Evolutionary conservation across 805 yeast species (phyloP), one percentile per base, ranked within the genome.

Genomic region (Lachancea fermentati): DNA sequence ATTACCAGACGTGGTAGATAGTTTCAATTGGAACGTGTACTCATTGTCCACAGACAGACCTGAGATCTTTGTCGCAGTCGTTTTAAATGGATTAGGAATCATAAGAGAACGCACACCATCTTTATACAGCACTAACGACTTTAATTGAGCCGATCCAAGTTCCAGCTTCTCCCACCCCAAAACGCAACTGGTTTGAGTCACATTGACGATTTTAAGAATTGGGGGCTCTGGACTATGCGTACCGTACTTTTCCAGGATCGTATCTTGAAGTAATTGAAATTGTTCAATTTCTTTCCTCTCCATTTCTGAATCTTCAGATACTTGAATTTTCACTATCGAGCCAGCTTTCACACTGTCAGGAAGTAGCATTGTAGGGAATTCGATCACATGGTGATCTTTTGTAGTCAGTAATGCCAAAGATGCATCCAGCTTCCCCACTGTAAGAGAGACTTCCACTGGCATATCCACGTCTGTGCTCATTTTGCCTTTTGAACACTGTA

Each of bases 361-460:
- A 34, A 93, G 68, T 40, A 93, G 69, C 42, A 91, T 79, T 3
- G 97, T 87, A n/a, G 98, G 98, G 55, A 91, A 93, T 57, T 93
- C 98, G 49, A 93, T 89, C 46, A 91, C 72, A 58, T 89, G 96
- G 62, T 91, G 97, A 60, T 91, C 93, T 42, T 82, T 76, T 14
- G 98, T 91, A 29, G 94, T 75, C 33, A 93, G 71, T 34, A 93
- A 71, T 22, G 97, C 97, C 60, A 93, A 70, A 2, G 97, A 88
- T 9, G 97, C 96, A 60, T 93, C 98, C 33, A 91, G 72, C 66
- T 89, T 89, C 36, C 97, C 98, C 15, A 93, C 97, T 0, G 97
- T 89, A 29, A 91, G 73, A 32, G 94, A 82, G 8, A 89, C 96
- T 64, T 87, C 93, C 24, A 88, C 94, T 14, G 42, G 24, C 31